These are phyloP conservation scores for Ganoderma multipileum DNA, from an alignment of 1,284 basidiomycete genomes.

Conservation along the genomic window DNA sequence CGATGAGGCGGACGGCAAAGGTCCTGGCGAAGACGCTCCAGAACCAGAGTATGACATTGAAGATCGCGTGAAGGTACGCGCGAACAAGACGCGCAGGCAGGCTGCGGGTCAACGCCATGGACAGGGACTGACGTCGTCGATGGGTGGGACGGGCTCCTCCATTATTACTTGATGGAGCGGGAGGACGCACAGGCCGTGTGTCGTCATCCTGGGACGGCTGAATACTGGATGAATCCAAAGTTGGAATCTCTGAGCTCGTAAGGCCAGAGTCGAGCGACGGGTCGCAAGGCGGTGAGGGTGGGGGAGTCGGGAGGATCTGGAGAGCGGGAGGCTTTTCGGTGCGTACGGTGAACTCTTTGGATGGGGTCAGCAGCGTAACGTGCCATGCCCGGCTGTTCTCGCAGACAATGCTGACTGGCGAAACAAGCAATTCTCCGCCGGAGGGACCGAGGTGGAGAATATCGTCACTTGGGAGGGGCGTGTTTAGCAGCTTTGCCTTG, in stretches of 20 bases:
- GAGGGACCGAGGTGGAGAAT: constrained; percentile 2
- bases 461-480: not conserved
- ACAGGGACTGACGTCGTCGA: constrained; percentile 15
- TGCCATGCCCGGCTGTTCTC: not conserved
- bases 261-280: not conserved
- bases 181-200: not conserved
- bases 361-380: constrained; percentile 16
- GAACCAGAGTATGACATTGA: constrained; percentile 30
- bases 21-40: constrained; percentile 24
- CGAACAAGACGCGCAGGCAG: constrained; percentile 20
- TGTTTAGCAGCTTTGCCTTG: not conserved
- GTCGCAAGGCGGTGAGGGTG: constrained; percentile 31
- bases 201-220: not conserved
- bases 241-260: not conserved
- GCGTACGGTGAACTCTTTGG: not conserved
- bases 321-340: constrained; percentile 7
- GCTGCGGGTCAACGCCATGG: constrained; percentile 16
- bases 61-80: constrained; percentile 24
- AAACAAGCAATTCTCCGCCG: constrained; percentile 16
- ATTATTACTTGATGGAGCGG: not conserved
- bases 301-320: constrained; percentile 31
- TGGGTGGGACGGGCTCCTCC: not conserved
- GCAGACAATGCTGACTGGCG: constrained; percentile 9
- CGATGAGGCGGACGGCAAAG: constrained; percentile 18
- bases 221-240: not conserved